A percentile compares a stretch with the other conserved stretches of the same genome.
Evolutionary conservation across 202 grass and related monocot genomes (phyloP).

Genomic region (Setaria italica): DNA sequence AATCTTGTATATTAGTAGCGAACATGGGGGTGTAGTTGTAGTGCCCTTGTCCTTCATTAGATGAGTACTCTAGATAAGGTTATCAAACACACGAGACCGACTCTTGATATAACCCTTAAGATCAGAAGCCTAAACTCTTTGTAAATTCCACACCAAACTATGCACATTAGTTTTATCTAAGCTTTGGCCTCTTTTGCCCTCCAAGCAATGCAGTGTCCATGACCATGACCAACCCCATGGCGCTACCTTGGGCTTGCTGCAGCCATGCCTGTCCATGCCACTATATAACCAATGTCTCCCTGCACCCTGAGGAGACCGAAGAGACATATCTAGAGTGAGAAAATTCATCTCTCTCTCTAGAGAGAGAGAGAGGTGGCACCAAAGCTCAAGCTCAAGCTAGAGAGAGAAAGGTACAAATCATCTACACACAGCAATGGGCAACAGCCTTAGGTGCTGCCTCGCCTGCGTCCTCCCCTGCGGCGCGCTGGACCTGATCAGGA

Average conservation of each 20-base stretch:
- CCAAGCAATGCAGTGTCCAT: slow-evolving; percentile 46
- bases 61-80: slow-evolving; percentile 54
- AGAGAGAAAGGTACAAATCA: slow-evolving; percentile 6
- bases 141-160: slow-evolving; percentile 49
- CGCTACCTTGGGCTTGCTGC: slow-evolving; percentile 47
- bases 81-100: slow-evolving; percentile 49
- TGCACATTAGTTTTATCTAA: slow-evolving; percentile 11
- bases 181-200: slow-evolving; percentile 45
- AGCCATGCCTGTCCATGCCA: slow-evolving; percentile 42
- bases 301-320: slow-evolving; percentile 31
- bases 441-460: slow-evolving; percentile 84
- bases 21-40: slow-evolving; percentile 52
- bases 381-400: neutral
- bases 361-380: neutral
- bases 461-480: slow-evolving; percentile 91
- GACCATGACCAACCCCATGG: neutral
- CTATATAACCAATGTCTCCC: slow-evolving; percentile 59
- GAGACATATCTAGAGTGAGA: slow-evolving; percentile 16
- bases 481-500: slow-evolving; percentile 86
- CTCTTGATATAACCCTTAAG: slow-evolving; percentile 39
- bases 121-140: slow-evolving; percentile 43
- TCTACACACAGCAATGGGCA: slow-evolving; percentile 58
- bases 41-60: slow-evolving; percentile 48
- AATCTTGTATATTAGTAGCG: slow-evolving; percentile 21
- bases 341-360: neutral